A percentile compares a stretch with the other conserved stretches of the same genome.
These are phyloP conservation scores for Ganoderma lucidum DNA, from an alignment of 1,284 basidiomycete genomes.

Conservation along the genomic window DNA sequence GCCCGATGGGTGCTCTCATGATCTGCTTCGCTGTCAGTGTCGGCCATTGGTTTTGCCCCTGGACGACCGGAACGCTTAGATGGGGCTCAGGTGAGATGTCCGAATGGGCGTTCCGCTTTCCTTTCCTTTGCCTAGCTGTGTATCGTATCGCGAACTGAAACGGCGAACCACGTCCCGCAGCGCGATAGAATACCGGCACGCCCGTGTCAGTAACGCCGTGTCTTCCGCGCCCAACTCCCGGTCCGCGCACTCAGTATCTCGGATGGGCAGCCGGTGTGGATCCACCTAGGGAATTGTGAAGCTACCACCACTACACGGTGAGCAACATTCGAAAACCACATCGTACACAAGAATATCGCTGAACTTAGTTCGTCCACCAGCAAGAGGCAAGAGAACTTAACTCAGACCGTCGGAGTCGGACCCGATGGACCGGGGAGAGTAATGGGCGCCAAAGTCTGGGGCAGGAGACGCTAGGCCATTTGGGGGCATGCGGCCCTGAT, in stretches of 20 bases:
- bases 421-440: background rate
- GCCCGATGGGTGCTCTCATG: background rate
- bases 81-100: background rate
- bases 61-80: background rate
- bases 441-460: background rate
- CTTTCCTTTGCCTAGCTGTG: background rate
- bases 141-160: background rate
- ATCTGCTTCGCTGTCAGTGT: background rate
- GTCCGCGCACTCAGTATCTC: background rate
- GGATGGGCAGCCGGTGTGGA: background rate
- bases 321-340: background rate
- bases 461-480: conserved; percentile 12
- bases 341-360: background rate
- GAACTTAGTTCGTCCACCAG: background rate
- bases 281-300: background rate
- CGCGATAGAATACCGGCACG: conserved; percentile 2
- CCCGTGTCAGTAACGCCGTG: conserved; percentile 2
- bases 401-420: background rate
- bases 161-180: background rate
- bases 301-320: background rate
- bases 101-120: conserved; percentile 1
- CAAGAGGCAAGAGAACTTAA: background rate
- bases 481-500: conserved; percentile 30
- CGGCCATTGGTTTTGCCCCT: background rate
- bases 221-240: background rate